Percentiles rank a stretch among this genome's conserved stretches.
Conservation (phyloP, 768 basidiomycete genomes). For the Heimioporus sp. region DNA sequence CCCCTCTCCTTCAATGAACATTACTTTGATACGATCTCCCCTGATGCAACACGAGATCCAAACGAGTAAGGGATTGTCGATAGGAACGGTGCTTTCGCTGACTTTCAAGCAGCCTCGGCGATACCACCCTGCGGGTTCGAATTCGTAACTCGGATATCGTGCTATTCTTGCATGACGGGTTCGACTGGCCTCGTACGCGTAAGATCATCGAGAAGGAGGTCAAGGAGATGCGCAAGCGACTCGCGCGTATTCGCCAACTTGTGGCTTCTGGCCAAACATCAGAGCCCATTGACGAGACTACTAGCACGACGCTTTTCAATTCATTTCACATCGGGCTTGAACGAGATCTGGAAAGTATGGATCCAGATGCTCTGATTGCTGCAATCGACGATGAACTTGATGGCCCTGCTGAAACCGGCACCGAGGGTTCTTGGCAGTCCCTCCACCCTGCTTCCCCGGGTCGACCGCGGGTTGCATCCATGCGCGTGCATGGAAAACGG, state of each 20-base stretch:
- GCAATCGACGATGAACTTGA: slow-evolving; percentile 92
- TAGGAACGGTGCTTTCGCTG: slow-evolving; percentile 4
- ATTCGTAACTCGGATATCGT: slow-evolving; percentile 61
- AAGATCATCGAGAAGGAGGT: slow-evolving; percentile 85
- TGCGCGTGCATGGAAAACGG: slow-evolving; percentile 53
- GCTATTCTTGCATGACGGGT: slow-evolving; percentile 86
- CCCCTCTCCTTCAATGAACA: slow-evolving; percentile 69
- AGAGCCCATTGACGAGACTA: slow-evolving; percentile 69
- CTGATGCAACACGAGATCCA: slow-evolving; percentile 46
- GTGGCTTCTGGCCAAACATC: slow-evolving; percentile 87
- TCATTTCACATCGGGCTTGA: slow-evolving; percentile 93
- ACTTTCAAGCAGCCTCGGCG: slow-evolving; percentile 36
- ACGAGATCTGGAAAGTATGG: slow-evolving; percentile 68
- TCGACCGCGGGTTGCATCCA: slow-evolving; percentile 30
- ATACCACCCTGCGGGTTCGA: slow-evolving; percentile 51
- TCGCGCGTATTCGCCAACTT: slow-evolving; percentile 89
- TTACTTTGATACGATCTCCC: slow-evolving; percentile 65
- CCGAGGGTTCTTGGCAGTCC: slow-evolving; percentile 90
- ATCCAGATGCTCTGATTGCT: slow-evolving; percentile 75
- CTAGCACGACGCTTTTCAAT: slow-evolving; percentile 83
- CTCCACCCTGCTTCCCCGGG: slow-evolving; percentile 54
- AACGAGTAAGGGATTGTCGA: slow-evolving; percentile 41
- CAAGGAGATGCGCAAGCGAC: slow-evolving; percentile 79
- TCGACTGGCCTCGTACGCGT: slow-evolving; percentile 89
- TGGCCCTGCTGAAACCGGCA: slow-evolving; percentile 69